These are phyloP conservation scores for Zizania latifolia DNA, from an alignment of 176 grass and related monocot species.

Conservation along the genomic window DNA sequence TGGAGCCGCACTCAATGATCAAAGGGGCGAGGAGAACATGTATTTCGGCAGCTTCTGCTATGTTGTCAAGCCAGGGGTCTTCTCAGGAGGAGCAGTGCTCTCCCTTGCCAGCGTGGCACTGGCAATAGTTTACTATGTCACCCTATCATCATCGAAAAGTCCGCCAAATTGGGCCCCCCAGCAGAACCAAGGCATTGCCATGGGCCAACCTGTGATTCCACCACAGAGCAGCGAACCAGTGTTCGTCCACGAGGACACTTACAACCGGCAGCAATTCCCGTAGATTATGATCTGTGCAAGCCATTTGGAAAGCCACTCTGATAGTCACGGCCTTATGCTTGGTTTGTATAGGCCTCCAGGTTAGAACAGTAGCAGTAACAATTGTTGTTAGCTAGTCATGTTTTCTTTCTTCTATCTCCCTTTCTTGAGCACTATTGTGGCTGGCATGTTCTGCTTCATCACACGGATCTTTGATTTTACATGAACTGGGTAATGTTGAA, in stretches of 20 bases:
- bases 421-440: neutral
- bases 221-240: constrained; percentile 64
- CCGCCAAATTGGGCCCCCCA: constrained; percentile 23
- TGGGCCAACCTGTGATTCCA: constrained; percentile 82
- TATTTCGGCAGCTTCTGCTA: constrained; percentile 89
- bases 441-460: constrained; percentile 26
- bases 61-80: constrained; percentile 85
- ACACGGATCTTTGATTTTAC: constrained; percentile 9
- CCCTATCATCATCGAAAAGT: constrained; percentile 49
- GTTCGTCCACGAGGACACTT: constrained; percentile 95
- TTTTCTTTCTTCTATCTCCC: neutral
- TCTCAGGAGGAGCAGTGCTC: constrained; percentile 73
- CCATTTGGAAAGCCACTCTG: neutral
- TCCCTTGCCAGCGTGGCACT: constrained; percentile 80
- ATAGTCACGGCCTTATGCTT: too few species aligned
- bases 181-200: constrained; percentile 61
- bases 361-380: constrained; percentile 27
- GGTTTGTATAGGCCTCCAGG: constrained; percentile 46
- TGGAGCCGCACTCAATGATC: constrained; percentile 79
- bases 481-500: constrained; percentile 42
- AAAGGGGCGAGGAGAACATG: constrained; percentile 81
- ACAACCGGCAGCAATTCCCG: constrained; percentile 75
- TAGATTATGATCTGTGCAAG: constrained; percentile 21
- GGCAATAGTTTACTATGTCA: constrained; percentile 80
- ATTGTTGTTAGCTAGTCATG: constrained; percentile 21